Conservation (phyloP, 2,329 filamentous ascomycete genomes). For the Pseudopyrenochaeta lycopersici region DNA sequence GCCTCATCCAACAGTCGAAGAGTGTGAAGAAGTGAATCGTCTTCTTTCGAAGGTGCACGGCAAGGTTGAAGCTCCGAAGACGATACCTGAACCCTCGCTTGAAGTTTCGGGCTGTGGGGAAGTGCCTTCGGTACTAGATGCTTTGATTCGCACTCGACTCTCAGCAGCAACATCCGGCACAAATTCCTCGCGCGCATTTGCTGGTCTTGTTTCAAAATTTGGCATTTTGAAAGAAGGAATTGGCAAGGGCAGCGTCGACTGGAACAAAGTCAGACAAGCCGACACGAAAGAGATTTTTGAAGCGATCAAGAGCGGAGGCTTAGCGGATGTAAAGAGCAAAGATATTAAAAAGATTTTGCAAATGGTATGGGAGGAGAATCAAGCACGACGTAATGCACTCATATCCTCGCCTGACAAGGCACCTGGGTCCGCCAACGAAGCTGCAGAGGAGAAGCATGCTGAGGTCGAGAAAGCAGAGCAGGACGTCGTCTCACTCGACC, state of each 20-base stretch:
- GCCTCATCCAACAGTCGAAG: constrained; percentile 69
- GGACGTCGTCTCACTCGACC: constrained; percentile 70
- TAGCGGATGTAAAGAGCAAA: constrained; percentile 74
- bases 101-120: constrained; percentile 76
- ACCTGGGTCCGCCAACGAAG: constrained; percentile 56
- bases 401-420: constrained; percentile 43
- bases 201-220: constrained; percentile 70
- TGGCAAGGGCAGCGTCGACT: constrained; percentile 77
- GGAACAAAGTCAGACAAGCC: constrained; percentile 73
- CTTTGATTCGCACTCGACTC: constrained; percentile 68
- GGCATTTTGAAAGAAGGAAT: constrained; percentile 69
- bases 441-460: constrained; percentile 61
- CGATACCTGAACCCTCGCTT: constrained; percentile 74
- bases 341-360: constrained; percentile 78
- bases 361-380: constrained; percentile 74
- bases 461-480: constrained; percentile 67
- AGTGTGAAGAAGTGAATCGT: constrained; percentile 74
- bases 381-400: constrained; percentile 63
- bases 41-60: constrained; percentile 74
- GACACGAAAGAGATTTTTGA: constrained; percentile 69
- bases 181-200: constrained; percentile 73
- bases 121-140: constrained; percentile 71
- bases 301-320: constrained; percentile 75
- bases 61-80: constrained; percentile 69
- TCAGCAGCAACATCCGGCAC: constrained; percentile 67